These are phyloP conservation scores for Pseudogymnoascus sp. DNA, from an alignment of 2,329 filamentous ascomycete genomes.

Conservation along the genomic window DNA sequence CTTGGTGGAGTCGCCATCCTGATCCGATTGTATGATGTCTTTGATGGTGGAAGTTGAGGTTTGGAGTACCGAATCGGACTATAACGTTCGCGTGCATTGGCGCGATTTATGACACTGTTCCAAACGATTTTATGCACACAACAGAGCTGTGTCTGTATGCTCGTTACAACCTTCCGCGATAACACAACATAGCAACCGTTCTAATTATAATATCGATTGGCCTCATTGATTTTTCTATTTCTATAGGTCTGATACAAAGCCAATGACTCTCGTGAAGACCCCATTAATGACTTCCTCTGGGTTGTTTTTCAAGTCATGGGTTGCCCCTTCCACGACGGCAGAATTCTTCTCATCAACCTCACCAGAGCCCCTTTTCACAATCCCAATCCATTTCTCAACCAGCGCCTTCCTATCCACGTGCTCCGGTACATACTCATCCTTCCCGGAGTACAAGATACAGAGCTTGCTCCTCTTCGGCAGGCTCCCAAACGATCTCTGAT, in stretches of 20 bases:
- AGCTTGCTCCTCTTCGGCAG: constrained; percentile 35
- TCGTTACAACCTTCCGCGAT: neutral
- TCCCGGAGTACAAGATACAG: constrained; percentile 40
- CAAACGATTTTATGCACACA: neutral
- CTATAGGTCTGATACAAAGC: constrained; percentile 6
- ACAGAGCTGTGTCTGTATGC: neutral
- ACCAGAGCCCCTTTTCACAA: constrained; percentile 36
- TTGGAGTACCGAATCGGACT: neutral
- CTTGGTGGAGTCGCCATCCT: constrained; percentile 1
- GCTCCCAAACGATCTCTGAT: constrained; percentile 49
- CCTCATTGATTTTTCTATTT: neutral
- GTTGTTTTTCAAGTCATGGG: constrained; percentile 38
- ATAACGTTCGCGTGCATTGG: neutral
- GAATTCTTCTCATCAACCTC: constrained; percentile 39
- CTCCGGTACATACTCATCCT: constrained; percentile 42
- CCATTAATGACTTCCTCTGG: neutral
- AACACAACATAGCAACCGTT: neutral
- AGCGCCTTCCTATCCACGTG: constrained; percentile 39
- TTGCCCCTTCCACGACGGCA: constrained; percentile 40
- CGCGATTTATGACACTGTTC: neutral
- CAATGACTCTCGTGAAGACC: neutral
- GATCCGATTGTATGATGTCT: neutral
- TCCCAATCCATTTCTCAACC: constrained; percentile 39
- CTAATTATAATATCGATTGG: neutral
- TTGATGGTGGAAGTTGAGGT: neutral